phyloP scores from a whole-genome alignment of 2,329 filamentous ascomycete species.

The Exophiala viscosa region DNA sequence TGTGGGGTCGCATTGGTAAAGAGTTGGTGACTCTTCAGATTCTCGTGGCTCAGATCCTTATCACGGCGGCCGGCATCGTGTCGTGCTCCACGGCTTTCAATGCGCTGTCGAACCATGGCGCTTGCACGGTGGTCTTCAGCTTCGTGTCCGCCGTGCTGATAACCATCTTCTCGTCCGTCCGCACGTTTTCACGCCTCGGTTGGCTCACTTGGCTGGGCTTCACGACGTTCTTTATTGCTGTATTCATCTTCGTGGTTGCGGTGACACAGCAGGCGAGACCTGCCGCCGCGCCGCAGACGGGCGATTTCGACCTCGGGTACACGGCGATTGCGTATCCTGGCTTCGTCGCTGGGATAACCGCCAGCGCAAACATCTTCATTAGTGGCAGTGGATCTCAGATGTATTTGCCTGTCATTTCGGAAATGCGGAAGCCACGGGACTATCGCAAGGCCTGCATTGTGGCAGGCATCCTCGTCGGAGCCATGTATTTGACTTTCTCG shows the following conservation, averaged over 20 bases:
- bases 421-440: slow-evolving; percentile 37
- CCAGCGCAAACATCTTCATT: slow-evolving; percentile 33
- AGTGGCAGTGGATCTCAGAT: slow-evolving; percentile 32
- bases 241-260: slow-evolving; percentile 29
- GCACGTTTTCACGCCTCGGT: slow-evolving; percentile 31
- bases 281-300: slow-evolving; percentile 32
- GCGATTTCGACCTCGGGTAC: slow-evolving; percentile 31
- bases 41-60: slow-evolving; percentile 30
- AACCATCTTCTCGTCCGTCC: slow-evolving; percentile 28
- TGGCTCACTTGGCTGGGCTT: slow-evolving; percentile 63
- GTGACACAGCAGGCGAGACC: slow-evolving; percentile 36
- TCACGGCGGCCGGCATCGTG: slow-evolving; percentile 43
- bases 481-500: slow-evolving; percentile 37
- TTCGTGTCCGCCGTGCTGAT: slow-evolving; percentile 28
- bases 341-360: slow-evolving; percentile 32
- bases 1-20: slow-evolving; percentile 7
- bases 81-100: slow-evolving; percentile 42
- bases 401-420: slow-evolving; percentile 38
- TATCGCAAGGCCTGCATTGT: slow-evolving; percentile 34
- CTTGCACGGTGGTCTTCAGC: slow-evolving; percentile 31
- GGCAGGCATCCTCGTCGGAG: slow-evolving; percentile 35
- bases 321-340: slow-evolving; percentile 27
- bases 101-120: slow-evolving; percentile 39
- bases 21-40: slow-evolving; percentile 1
- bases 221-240: slow-evolving; percentile 55